Base-by-base conservation (phyloP, 2,329 filamentous ascomycete genomes). In the Xylaria arbuscula region DNA sequence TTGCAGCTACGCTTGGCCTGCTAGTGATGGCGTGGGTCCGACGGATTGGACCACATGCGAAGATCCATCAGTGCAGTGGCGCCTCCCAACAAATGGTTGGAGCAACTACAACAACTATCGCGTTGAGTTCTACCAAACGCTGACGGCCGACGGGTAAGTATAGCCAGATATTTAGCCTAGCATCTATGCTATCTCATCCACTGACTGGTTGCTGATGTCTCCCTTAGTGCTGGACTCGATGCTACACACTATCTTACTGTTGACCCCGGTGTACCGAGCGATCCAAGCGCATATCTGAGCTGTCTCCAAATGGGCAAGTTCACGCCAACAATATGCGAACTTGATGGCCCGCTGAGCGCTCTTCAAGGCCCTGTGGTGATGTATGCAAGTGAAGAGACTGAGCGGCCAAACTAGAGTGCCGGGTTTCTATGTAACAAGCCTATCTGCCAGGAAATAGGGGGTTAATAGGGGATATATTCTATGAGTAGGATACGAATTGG, bases 251-350 rank as follows among this genome's bases (percentile, higher is more conserved):
- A 57, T 45, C 62, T 68, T 9, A 48, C 45, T n/a, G 22, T 56
- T 10, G 51, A 32, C 48, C 66, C 66, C 2, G 42, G 40, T 24
- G n/a, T 3, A 13, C 2, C 48, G 13, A 68, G 51, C 51, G 57
- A 68, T 38, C 66, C 66, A 2, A 62, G 51, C 47, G 66, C 66
- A 6, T 68, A 62, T 22, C 50, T 68, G 32, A 68, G 66, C 45
- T 68, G 66, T n/a, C 13, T 68, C 22, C 62, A 65, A 32, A 68
- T 68, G 66, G 66, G 66, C 56, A 65, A 64, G n/a, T 65, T 62
- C 34, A 53, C 22, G 15, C 66, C 66, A 15, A 24, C 50, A 4
- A 22, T 55, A 5, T 68, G 66, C 38, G 19, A 60, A 15, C 8
- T 68, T 3, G 57, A 68, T 19, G 66, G 66, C 6, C 50, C 62